Evolutionary conservation across 2,329 filamentous ascomycete species (phyloP).

Genomic region (Aspergillus ruber): DNA sequence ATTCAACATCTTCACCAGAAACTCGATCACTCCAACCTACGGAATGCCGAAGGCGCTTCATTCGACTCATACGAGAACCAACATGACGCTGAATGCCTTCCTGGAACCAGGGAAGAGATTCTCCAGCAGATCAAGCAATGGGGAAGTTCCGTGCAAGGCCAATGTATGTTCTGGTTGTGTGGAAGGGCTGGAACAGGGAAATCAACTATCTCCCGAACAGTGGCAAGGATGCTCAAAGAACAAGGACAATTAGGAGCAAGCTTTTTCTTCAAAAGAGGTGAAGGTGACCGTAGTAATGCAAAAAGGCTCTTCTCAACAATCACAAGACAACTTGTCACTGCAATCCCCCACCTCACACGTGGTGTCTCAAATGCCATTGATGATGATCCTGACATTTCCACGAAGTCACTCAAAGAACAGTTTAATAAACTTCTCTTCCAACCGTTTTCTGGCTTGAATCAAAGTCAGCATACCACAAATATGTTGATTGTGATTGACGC

Average conservation of each 20-base stretch:
- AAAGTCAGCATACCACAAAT: neutral
- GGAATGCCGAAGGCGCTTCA: conserved; percentile 7
- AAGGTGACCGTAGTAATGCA: neutral
- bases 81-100: conserved; percentile 11
- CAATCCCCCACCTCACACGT: neutral
- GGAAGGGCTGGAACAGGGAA: too few species aligned
- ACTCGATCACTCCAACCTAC: too few species aligned
- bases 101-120: conserved; percentile 4
- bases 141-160: too few species aligned
- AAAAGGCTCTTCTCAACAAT: neutral
- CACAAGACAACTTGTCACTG: neutral
- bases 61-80: conserved; percentile 12
- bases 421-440: neutral
- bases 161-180: too few species aligned
- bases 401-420: neutral
- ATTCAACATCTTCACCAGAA: neutral
- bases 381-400: neutral
- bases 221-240: conserved; percentile 3
- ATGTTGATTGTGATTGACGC: conserved; percentile 13
- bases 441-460: neutral
- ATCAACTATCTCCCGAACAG: conserved; percentile 8
- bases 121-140: too few species aligned
- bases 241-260: too few species aligned
- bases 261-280: conserved; percentile 10
- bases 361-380: neutral